Evolutionary conservation across 2,329 filamentous ascomycete genomes (phyloP).

Genomic region (Aspergillus felis): DNA sequence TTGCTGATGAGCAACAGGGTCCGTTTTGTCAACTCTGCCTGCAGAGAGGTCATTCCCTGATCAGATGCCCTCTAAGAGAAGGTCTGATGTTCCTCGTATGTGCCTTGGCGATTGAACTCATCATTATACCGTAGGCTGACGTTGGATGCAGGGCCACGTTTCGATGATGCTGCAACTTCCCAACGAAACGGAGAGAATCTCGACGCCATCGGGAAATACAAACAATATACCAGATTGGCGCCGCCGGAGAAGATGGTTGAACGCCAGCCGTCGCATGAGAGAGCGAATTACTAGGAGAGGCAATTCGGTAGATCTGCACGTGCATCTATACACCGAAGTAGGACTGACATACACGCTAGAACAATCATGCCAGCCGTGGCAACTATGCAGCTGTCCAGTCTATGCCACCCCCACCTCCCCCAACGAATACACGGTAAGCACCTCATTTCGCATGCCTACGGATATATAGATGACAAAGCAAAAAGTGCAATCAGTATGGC

Average conservation of each 20-base stretch:
- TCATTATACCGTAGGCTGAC: not conserved
- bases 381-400: not conserved
- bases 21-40: not conserved
- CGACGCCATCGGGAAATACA: not conserved
- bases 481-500: not conserved
- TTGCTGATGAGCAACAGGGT: not conserved
- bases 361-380: not conserved
- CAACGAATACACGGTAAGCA: not conserved
- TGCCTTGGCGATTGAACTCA: not conserved
- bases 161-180: not conserved
- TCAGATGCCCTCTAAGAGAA: not conserved
- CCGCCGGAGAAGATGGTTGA: not conserved
- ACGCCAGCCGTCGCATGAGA: not conserved
- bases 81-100: not conserved
- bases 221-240: not conserved
- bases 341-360: not conserved
- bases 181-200: not conserved
- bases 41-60: not conserved
- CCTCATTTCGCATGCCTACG: too few relatives aligned
- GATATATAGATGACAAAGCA: not conserved
- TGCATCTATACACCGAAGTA: not conserved
- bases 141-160: not conserved
- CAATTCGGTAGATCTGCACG: not conserved
- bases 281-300: not conserved
- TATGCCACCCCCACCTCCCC: not conserved